Evolutionary conservation across 2,329 filamentous ascomycete species (phyloP), one percentile per base, ranked within the genome.

Genomic region (Fusarium veterinarium): DNA sequence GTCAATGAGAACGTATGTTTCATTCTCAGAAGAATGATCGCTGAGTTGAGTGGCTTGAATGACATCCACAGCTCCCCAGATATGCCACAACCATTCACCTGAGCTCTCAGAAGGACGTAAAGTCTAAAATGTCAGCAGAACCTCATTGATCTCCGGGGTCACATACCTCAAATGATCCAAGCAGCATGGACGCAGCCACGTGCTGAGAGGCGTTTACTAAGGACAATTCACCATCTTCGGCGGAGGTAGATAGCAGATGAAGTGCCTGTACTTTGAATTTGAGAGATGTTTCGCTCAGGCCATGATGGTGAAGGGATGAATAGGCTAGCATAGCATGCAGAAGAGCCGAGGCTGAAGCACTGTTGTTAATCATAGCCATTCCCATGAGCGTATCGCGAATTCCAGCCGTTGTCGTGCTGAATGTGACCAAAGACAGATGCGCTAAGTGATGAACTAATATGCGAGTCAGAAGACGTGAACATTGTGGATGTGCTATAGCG

Each of bases 131-230:
- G 28, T 67, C 28, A 69, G 48, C 12, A 8, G 13, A 8, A 6
- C 1, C 11, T 28, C 3, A 6, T 4, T 20, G 5, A 4, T 11
- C 25, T 35, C 12, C 3, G 13, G 1, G 16, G 8, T 17, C 11
- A 55, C 73, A 9, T 9, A 74, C 74, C 62, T 76, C 74, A 16
- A 74, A 76, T 14, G 74, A 53, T 4, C 58, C 68, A 9, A 76
- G 71, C 4, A 76, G 61, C 74, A 76, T 76, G 17, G 55, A 75
- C 10, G 74, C 60, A 10, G 73, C 68, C 8, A 74, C 71, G 19
- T 75, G 71, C n/a, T 69, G 73, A 3, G 64, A 60, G 46, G 73
- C 73, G 20, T 63, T 48, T 1, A 25, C 38, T 1, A 37, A 28
- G 20, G 25, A 60, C 14, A 65, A 10, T 8, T 53, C 6, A 0